These are phyloP conservation scores for Phytophthora sp. DNA, from an alignment of 352 stramenopile genomes.

Conservation along the genomic window DNA sequence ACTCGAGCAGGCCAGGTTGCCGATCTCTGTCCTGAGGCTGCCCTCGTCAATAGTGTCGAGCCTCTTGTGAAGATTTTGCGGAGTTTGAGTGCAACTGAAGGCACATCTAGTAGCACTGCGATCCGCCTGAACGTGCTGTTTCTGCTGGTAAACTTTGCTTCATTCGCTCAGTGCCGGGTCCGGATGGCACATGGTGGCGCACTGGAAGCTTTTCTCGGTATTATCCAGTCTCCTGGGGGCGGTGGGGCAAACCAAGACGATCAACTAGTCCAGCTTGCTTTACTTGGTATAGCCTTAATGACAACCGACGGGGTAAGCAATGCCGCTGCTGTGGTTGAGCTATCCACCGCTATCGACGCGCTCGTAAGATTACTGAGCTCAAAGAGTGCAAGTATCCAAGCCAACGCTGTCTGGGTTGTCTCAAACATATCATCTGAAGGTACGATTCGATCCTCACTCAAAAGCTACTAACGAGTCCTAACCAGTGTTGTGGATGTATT, in stretches of 20 bases:
- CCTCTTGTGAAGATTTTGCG: slow-evolving; percentile 54
- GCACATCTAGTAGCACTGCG: slow-evolving; percentile 17
- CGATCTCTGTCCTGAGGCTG: slow-evolving; percentile 39
- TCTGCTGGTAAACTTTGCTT: slow-evolving; percentile 75
- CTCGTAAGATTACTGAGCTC: slow-evolving; percentile 57
- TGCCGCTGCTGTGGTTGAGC: slow-evolving; percentile 31
- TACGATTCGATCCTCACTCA: too few relatives aligned
- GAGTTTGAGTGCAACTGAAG: slow-evolving; percentile 2
- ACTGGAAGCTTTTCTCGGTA: slow-evolving; percentile 43
- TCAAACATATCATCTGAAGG: slow-evolving; percentile 75
- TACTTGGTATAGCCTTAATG: slow-evolving; percentile 70
- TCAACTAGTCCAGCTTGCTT: slow-evolving; percentile 63
- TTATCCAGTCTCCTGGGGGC: slow-evolving; percentile 16
- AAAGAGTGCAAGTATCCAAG: slow-evolving; percentile 61
- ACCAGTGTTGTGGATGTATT: too few relatives aligned
- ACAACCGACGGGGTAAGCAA: slow-evolving; percentile 49
- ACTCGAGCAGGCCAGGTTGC: slow-evolving; percentile 36
- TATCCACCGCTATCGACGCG: slow-evolving; percentile 43
- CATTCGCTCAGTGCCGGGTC: slow-evolving; percentile 40
- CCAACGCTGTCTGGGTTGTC: slow-evolving; percentile 79
- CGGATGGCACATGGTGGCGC: slow-evolving; percentile 52
- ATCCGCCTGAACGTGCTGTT: slow-evolving; percentile 65
- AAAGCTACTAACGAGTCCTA: too few relatives aligned
- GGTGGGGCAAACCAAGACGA: slow-evolving; percentile 40
- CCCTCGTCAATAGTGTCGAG: slow-evolving; percentile 47